Evolutionary conservation across 495 filamentous ascomycete genomes (phyloP).

Genomic region (Pyrenula massariospora): DNA sequence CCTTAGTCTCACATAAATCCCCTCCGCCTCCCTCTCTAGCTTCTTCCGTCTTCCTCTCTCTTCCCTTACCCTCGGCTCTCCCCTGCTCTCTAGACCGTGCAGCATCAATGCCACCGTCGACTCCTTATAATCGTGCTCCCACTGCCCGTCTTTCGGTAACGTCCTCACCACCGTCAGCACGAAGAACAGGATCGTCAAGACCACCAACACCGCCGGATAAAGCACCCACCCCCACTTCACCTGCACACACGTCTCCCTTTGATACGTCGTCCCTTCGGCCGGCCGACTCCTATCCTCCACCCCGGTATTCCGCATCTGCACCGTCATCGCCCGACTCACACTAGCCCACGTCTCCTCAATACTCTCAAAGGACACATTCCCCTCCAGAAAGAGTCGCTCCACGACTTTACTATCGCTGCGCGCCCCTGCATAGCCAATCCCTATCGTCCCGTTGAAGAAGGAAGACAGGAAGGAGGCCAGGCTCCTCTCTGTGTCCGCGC

Average conservation of each 20-base stretch:
- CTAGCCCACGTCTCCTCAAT: neutral
- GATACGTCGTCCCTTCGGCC: neutral
- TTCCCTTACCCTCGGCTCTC: neutral
- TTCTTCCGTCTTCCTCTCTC: neutral
- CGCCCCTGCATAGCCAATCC: neutral
- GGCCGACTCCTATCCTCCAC: neutral
- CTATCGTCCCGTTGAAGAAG: neutral
- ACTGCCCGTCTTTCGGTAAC: neutral
- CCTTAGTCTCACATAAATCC: neutral
- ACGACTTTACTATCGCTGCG: neutral
- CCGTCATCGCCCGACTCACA: slow-evolving; percentile 1
- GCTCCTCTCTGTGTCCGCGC: neutral
- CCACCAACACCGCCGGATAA: slow-evolving; percentile 5
- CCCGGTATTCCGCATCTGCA: neutral
- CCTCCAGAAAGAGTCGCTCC: neutral
- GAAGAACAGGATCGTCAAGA: slow-evolving; percentile 6
- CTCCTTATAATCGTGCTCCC: neutral
- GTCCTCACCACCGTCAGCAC: neutral
- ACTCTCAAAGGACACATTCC: neutral
- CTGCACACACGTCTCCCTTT: slow-evolving; percentile 4
- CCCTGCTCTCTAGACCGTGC: neutral
- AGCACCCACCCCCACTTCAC: slow-evolving; percentile 9
- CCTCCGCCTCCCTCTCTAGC: neutral
- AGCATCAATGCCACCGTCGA: neutral
- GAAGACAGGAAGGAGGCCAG: neutral